Evolutionary conservation across 2,329 filamentous ascomycete species (phyloP).

Genomic region (Macrophomina tecta): DNA sequence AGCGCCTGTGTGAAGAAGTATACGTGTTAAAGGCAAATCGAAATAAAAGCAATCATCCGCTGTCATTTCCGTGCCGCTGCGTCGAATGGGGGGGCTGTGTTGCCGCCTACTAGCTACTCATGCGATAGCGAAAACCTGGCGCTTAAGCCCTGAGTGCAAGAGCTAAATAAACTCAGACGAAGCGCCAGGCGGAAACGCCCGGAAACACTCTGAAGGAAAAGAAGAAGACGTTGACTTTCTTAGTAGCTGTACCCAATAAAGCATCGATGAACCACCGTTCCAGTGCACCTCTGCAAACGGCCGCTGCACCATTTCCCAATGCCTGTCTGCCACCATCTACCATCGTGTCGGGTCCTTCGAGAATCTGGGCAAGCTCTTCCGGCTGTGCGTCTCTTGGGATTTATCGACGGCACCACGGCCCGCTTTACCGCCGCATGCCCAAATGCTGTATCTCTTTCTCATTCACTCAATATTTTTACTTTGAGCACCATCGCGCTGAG

Average conservation of each 20-base stretch:
- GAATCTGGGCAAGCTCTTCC: slow-evolving; percentile 16
- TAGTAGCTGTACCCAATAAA: slow-evolving; percentile 4
- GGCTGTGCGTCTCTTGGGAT: slow-evolving; percentile 14
- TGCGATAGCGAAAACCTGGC: not conserved
- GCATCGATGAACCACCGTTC: not conserved
- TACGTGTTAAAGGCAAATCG: slow-evolving; percentile 19
- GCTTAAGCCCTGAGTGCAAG: not conserved
- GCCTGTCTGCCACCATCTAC: not conserved
- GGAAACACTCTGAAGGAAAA: not conserved
- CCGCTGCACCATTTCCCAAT: not conserved
- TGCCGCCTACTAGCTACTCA: slow-evolving; percentile 3
- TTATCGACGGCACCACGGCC: slow-evolving; percentile 14
- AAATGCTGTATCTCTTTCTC: not conserved
- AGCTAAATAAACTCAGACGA: not conserved
- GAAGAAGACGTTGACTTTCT: not conserved
- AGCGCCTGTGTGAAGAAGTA: not conserved
- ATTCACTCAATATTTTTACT: not conserved
- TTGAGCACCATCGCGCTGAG: not conserved
- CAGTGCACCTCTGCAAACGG: not conserved
- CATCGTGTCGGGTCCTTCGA: slow-evolving; percentile 21
- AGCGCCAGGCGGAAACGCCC: slow-evolving; percentile 1
- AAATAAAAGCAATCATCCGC: slow-evolving; percentile 3
- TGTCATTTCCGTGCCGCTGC: too few relatives aligned
- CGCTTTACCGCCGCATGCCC: not conserved
- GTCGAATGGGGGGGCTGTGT: not conserved